Evolutionary conservation across 305 asterid species (phyloP), one percentile per base, ranked within the genome.

Genomic region (Solanum hybrid): DNA sequence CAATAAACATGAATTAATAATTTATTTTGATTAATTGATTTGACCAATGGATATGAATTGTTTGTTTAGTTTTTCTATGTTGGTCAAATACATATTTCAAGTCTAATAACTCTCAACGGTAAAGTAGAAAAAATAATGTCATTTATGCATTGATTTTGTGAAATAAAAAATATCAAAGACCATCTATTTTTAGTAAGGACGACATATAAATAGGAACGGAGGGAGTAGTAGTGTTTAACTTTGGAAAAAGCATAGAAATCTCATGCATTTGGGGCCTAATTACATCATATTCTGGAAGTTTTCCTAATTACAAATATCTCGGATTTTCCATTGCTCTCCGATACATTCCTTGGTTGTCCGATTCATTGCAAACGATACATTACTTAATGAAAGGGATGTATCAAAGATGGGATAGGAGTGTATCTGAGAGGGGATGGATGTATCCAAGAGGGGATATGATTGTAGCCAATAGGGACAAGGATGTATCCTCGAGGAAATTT

Each of bases 291-390:
- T 57, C 26, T 20, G 26, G 5, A 57, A 57, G 69, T 57, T 57
- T 20, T 18, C 2, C 5, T 8, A 57, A 20, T 57, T 57, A 57
- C 2, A 57, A 20, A 8, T 57, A 57, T 57, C 69, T 57, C 2
- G 0, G 2, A 22, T 57, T 57, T 20, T 57, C 0, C 69, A 57
- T 57, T 57, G 1, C 2, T 57, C 69, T 57, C 10, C 0, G 11
- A 57, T 0, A 20, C 24, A 57, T 20, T 57, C 5, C 5, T 57
- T 57, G 69, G 26, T 57, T 20, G 26, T 57, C 11, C 11, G 5
- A 20, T 57, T 57, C 5, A 57, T 57, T 57, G 69, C 2, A 20
- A 57, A 7, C 24, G 1, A 20, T 7, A 57, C 26, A 57, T 57
- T 57, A 57, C 26, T 57, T 20, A 57, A 20, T 57, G 11, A 57